phyloP scores from a whole-genome alignment of 208 protist genomes.

The Tritrichomonas foetus region DNA sequence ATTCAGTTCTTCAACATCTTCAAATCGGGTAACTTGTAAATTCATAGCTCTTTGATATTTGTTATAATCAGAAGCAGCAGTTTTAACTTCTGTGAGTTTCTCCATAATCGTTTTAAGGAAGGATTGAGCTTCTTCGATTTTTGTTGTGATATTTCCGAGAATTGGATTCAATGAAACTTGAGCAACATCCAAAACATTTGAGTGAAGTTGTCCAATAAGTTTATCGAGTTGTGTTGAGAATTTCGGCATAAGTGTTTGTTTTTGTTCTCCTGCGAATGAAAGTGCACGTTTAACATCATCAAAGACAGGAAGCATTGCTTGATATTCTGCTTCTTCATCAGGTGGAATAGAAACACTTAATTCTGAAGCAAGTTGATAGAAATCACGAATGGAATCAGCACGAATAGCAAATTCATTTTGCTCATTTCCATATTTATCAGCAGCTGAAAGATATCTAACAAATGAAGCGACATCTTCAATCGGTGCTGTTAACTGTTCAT shows the following conservation, averaged over 20 bases:
- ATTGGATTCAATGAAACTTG: not conserved
- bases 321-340: conserved; percentile 7
- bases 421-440: conserved; percentile 27
- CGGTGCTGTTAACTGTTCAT: not conserved
- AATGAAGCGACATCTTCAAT: not conserved
- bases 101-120: not conserved
- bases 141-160: not conserved
- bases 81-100: not conserved
- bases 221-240: conserved; percentile 11
- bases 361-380: not conserved
- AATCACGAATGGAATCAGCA: not conserved
- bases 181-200: not conserved
- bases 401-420: not conserved
- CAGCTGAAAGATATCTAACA: not conserved
- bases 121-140: not conserved
- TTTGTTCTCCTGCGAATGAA: not conserved
- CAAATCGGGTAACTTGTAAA: conserved; percentile 15
- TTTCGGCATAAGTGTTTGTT: conserved; percentile 20
- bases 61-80: not conserved
- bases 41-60: conserved; percentile 30
- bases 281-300: not conserved
- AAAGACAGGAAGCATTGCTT: not conserved
- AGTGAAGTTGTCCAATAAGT: not conserved
- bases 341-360: not conserved
- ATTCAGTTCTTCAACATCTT: conserved; percentile 25